Evolutionary conservation across 176 grass and related monocot species (phyloP).

Genomic region (Cenchrus fungigraminus): DNA sequence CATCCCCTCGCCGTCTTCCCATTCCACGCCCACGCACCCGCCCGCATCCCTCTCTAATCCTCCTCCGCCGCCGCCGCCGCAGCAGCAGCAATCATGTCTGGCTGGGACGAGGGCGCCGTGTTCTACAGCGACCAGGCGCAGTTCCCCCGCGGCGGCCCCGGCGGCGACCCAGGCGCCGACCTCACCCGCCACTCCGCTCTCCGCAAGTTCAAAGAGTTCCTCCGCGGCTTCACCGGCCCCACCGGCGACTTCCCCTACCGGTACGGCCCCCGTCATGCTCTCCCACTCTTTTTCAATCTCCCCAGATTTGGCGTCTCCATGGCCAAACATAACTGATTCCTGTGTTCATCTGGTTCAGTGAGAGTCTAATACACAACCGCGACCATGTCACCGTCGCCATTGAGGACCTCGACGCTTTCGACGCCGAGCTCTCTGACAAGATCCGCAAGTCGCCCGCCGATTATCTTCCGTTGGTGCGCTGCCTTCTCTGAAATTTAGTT

Average conservation of each 20-base stretch:
- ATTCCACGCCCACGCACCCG: not conserved
- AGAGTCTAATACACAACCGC: slow-evolving; percentile 88
- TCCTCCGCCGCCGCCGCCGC: not conserved
- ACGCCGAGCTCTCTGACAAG: slow-evolving; percentile 85
- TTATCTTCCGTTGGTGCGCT: slow-evolving; percentile 74
- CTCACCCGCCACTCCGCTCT: slow-evolving; percentile 81
- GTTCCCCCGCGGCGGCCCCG: slow-evolving; percentile 68
- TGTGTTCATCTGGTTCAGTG: slow-evolving; percentile 43
- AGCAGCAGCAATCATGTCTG: slow-evolving; percentile 60
- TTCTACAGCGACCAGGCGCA: slow-evolving; percentile 99
- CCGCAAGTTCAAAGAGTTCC: slow-evolving; percentile 99
- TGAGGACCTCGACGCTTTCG: slow-evolving; percentile 93
- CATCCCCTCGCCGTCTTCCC: not conserved
- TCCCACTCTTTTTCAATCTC: too few relatives aligned
- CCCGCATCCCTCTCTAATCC: not conserved
- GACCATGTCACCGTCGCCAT: slow-evolving; percentile 89
- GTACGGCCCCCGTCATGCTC: slow-evolving; percentile 17
- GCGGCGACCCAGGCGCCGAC: slow-evolving; percentile 71
- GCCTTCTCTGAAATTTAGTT: not conserved
- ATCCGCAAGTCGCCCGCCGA: slow-evolving; percentile 90
- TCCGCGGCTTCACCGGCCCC: slow-evolving; percentile 77
- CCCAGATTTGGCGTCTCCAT: slow-evolving; percentile 23
- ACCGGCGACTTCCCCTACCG: slow-evolving; percentile 95
- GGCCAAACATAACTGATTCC: not conserved
- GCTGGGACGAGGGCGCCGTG: slow-evolving; percentile 98